These are phyloP conservation scores for Saccharum officinarum DNA, from an alignment of 176 grass and related monocot genomes.

Conservation along the genomic window DNA sequence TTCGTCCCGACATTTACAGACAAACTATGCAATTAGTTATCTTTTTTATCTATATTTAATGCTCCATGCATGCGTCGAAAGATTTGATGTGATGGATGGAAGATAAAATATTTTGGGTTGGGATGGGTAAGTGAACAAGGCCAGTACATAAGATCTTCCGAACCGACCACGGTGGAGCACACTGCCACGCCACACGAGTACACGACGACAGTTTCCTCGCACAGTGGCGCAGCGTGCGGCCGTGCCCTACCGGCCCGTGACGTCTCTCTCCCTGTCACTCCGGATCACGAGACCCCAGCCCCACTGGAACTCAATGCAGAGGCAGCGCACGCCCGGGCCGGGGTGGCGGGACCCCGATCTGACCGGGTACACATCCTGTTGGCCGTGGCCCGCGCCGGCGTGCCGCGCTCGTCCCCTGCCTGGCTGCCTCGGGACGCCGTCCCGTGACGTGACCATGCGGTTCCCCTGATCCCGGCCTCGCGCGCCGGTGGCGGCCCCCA, in stretches of 20 bases:
- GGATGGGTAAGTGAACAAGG: too few relatives aligned
- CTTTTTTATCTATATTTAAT: too few relatives aligned
- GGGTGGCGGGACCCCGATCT: neutral
- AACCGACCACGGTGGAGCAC: neutral
- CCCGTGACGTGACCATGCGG: slow-evolving; percentile 35
- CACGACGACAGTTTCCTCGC: neutral
- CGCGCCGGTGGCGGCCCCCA: neutral
- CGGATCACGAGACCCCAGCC: neutral
- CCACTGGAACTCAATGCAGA: neutral
- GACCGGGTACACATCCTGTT: neutral
- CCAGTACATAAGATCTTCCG: too few relatives aligned
- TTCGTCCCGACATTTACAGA: too few relatives aligned
- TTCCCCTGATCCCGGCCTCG: neutral
- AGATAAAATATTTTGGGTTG: too few relatives aligned
- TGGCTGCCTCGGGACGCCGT: neutral
- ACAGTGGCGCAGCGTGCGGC: too few relatives aligned
- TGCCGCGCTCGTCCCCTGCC: neutral
- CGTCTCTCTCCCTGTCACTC: slow-evolving; percentile 4
- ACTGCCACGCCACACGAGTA: neutral
- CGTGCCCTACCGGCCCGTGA: neutral
- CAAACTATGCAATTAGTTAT: too few relatives aligned
- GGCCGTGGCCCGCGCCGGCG: neutral
- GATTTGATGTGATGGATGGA: too few relatives aligned
- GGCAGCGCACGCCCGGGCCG: slow-evolving; percentile 2
- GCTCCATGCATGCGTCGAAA: too few relatives aligned